These are phyloP conservation scores for Sarocladium oryzae DNA, from an alignment of 2,329 filamentous ascomycete species.

Conservation along the genomic window DNA sequence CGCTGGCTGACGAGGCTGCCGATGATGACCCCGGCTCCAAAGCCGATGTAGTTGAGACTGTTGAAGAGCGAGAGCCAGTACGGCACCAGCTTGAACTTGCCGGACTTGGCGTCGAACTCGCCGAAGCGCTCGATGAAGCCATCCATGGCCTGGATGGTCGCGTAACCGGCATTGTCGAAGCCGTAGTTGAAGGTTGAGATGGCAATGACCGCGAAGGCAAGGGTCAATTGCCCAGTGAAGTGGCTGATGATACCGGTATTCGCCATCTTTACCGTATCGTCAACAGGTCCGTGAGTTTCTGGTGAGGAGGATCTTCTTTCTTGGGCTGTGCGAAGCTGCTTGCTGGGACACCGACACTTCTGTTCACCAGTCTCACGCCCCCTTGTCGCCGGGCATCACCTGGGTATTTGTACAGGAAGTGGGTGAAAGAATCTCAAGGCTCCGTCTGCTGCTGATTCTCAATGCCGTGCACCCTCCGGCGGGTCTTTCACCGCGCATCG, in stretches of 20 bases:
- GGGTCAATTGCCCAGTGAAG: slow-evolving; percentile 17
- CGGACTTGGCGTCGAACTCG: slow-evolving; percentile 13
- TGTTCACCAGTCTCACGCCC: too few relatives aligned
- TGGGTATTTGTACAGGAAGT: too few relatives aligned
- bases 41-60: slow-evolving; percentile 10
- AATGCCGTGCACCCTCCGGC: too few relatives aligned
- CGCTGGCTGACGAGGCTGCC: slow-evolving; percentile 24
- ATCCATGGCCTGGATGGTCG: slow-evolving; percentile 14
- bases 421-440: too few relatives aligned
- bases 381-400: too few relatives aligned
- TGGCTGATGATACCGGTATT: slow-evolving; percentile 8
- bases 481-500: neutral
- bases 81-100: neutral
- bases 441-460: too few relatives aligned
- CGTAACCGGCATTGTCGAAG: slow-evolving; percentile 31
- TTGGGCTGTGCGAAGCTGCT: too few relatives aligned
- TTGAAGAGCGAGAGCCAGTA: slow-evolving; percentile 10
- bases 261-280: neutral
- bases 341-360: too few relatives aligned
- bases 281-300: too few relatives aligned
- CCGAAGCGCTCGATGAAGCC: slow-evolving; percentile 6
- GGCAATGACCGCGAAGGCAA: slow-evolving; percentile 23
- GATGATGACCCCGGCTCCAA: slow-evolving; percentile 16
- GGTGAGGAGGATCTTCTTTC: too few relatives aligned
- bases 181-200: slow-evolving; percentile 33